Percentiles rank a stretch among this genome's conserved stretches.
Evolutionary conservation across 139 green algal species (phyloP).

Genomic region (Chlorella sp.): DNA sequence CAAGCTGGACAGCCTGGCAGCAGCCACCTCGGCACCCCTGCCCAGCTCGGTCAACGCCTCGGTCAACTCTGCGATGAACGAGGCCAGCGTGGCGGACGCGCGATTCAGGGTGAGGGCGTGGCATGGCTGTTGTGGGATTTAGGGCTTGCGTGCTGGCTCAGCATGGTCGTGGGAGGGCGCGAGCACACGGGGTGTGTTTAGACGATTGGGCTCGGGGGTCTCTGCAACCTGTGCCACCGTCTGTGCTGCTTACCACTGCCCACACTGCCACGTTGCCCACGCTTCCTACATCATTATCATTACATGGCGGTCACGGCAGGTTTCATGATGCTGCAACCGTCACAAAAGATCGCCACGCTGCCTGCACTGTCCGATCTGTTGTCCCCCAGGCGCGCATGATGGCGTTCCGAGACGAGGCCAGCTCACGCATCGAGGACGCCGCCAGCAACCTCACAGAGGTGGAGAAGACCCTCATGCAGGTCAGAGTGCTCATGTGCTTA

Average conservation of each 20-base stretch:
- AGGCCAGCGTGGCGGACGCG: background rate
- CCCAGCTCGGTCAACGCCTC: background rate
- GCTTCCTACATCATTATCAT: too few species aligned
- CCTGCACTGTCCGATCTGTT: too few species aligned
- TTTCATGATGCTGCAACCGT: too few species aligned
- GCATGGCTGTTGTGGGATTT: background rate
- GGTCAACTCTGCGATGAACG: background rate
- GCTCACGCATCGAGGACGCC: background rate
- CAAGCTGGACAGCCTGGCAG: background rate
- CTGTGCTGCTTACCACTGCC: too few species aligned
- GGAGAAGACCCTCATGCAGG: background rate
- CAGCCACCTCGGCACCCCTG: background rate
- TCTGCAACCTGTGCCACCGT: too few species aligned
- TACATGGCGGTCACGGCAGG: too few species aligned
- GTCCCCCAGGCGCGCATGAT: background rate
- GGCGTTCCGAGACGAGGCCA: background rate
- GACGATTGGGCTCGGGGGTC: too few species aligned
- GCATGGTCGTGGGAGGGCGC: too few species aligned
- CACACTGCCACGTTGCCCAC: too few species aligned
- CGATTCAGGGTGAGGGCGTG: background rate
- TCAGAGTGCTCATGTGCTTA: background rate
- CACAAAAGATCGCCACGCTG: too few species aligned
- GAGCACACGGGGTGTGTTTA: too few species aligned
- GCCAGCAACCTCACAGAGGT: background rate
- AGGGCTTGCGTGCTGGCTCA: too few species aligned